phyloP scores from a whole-genome alignment of 2,329 filamentous ascomycete genomes.

The Ophiocordyceps camponoti-saundersi region DNA sequence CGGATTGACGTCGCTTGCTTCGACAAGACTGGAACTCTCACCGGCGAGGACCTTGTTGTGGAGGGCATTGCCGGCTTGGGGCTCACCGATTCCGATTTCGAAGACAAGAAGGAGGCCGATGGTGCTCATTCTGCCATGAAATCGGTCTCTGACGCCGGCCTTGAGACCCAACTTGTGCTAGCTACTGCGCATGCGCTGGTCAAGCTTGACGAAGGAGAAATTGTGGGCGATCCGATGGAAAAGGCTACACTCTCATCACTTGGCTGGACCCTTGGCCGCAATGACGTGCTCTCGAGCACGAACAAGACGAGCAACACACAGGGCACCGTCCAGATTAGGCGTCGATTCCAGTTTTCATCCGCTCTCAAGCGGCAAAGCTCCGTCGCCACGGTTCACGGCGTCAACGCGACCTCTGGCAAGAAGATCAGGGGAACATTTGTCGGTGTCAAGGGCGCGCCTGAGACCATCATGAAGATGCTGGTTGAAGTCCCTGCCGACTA shows the following conservation, averaged over 20 bases:
- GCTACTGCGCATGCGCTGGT: conserved; percentile 92
- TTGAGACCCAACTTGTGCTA: conserved; percentile 81
- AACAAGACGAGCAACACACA: conserved; percentile 17
- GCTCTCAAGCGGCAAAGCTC: conserved; percentile 92
- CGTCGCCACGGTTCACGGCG: conserved; percentile 63
- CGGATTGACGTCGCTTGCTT: conserved; percentile 95
- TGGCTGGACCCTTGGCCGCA: conserved; percentile 82
- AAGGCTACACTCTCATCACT: conserved; percentile 83
- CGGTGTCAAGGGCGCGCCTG: conserved; percentile 89
- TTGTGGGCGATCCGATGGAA: conserved; percentile 98
- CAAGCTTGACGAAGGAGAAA: conserved; percentile 88
- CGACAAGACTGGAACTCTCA: conserved; percentile 94
- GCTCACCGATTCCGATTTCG: conserved; percentile 49
- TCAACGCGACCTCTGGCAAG: conserved; percentile 54
- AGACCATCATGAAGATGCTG: conserved; percentile 92
- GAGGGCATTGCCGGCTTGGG: conserved; percentile 87
- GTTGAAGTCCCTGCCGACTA: conserved; percentile 69
- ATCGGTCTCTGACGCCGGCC: conserved; percentile 48
- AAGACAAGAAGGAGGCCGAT: conserved; percentile 51
- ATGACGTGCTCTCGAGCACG: conserved; percentile 62
- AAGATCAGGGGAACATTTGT: conserved; percentile 78
- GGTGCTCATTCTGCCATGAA: conserved; percentile 71
- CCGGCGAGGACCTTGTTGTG: conserved; percentile 89
- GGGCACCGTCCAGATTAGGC: conserved; percentile 83
- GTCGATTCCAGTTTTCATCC: conserved; percentile 96